Percentiles rank a stretch among this genome's conserved stretches.
These are phyloP conservation scores for Phytophthora crassamura DNA, from an alignment of 352 stramenopile species.

Conservation along the genomic window DNA sequence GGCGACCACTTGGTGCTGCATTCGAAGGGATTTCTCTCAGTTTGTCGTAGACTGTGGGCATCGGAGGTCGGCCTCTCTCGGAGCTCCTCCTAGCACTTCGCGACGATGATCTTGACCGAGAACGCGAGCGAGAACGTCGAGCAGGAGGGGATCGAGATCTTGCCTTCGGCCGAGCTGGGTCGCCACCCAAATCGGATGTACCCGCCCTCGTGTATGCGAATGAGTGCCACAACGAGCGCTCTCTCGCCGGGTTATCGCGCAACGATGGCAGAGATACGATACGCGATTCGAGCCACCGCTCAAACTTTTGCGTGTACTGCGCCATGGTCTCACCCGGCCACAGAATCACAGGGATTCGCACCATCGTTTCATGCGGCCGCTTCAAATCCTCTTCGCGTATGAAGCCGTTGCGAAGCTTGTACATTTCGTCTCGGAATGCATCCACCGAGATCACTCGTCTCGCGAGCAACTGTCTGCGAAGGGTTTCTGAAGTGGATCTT, in stretches of 20 bases:
- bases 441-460: constrained; percentile 40
- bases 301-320: constrained; percentile 34
- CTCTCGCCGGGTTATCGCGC: constrained; percentile 25
- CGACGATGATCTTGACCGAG: constrained; percentile 19
- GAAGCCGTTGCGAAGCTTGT: constrained; percentile 29
- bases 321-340: constrained; percentile 32
- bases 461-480: constrained; percentile 23
- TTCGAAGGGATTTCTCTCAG: constrained; percentile 1
- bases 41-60: constrained; percentile 1
- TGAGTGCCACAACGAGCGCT: constrained; percentile 38
- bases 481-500: background rate
- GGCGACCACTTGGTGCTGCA: background rate
- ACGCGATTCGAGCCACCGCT: constrained; percentile 36
- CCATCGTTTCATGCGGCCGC: constrained; percentile 28
- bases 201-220: constrained; percentile 35
- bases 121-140: constrained; percentile 2
- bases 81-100: constrained; percentile 18
- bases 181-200: constrained; percentile 7
- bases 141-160: constrained; percentile 5
- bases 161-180: background rate
- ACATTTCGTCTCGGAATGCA: constrained; percentile 34
- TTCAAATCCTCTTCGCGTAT: constrained; percentile 38
- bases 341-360: constrained; percentile 29
- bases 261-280: constrained; percentile 19
- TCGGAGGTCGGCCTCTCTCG: constrained; percentile 10